Base-by-base conservation (phyloP, 2,329 filamentous ascomycete species). In the Penicillium sp. region DNA sequence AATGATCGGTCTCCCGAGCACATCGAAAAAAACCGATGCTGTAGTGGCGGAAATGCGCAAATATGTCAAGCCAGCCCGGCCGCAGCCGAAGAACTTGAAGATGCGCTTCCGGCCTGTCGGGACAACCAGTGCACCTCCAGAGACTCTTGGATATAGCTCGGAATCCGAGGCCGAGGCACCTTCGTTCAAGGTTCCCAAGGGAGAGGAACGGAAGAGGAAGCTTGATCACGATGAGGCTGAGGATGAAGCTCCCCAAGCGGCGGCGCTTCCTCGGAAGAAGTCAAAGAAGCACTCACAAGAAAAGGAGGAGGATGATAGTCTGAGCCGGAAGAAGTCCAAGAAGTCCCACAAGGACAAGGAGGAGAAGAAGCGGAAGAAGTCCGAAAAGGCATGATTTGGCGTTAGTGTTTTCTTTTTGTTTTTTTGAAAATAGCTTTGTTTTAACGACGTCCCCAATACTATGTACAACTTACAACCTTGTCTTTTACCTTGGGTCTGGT, bases 101-200 rank as follows among this genome's bases (percentile, higher is more conserved):
- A 77, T 78, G 75, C 76, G 77, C 31, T 79, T 79, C 59, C 70
- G 70, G 9, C 77, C 77, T 21, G 72, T 77, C 38, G 77, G 77
- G 27, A 76, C 73, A 48, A 63, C 65, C 7, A 59, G 64, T 16
- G 65, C 60, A 2, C 61, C 66, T 0, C 67, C 73, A 1, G 72
- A 75, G 60, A 74, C 70, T 5, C 57, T 75, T 39, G 75, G 72
- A 13, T 69, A 64, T n/a, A 70, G 69, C 53, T 74, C 72, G 2
- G 73, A 76, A 59, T 75, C 72, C 2, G 75, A 76, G 44, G 65
- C 58, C 9, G 74, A 74, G 43, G 62, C 67, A 50, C 60, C 65
- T 51, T 69, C 67, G 6, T 71, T 71, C 62, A 72, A 72, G 61
- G 60, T 68, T 8, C 68, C 72, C 29, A 71, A 72, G 44, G 58